Percentiles rank a stretch among this genome's conserved stretches.
These are phyloP conservation scores for Penicillium nucicola DNA, from an alignment of 495 filamentous ascomycete genomes.

Conservation along the genomic window DNA sequence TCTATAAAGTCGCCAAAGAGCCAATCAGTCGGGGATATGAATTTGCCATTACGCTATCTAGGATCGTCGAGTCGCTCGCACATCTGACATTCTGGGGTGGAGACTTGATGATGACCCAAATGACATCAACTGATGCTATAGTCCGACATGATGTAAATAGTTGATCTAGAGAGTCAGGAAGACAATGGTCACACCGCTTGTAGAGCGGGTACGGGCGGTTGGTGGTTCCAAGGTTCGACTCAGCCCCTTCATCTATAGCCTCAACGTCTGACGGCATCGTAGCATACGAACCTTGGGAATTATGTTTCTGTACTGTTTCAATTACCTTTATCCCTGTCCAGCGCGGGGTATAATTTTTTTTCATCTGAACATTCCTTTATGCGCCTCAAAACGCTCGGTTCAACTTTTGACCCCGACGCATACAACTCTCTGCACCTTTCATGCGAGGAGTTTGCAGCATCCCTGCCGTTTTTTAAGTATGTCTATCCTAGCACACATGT, in stretches of 20 bases:
- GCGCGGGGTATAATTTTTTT: slow-evolving; percentile 14
- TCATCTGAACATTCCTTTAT: slow-evolving; percentile 14
- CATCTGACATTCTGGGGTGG: slow-evolving; percentile 27
- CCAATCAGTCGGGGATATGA: slow-evolving; percentile 11
- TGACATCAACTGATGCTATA: slow-evolving; percentile 9
- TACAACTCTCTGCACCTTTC: slow-evolving; percentile 10
- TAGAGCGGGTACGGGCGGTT: slow-evolving; percentile 11
- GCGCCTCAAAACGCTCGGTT: slow-evolving; percentile 19
- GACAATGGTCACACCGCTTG: slow-evolving; percentile 16
- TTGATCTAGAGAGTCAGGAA: too few relatives aligned
- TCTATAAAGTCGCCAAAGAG: background rate
- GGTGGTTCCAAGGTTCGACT: slow-evolving; percentile 22
- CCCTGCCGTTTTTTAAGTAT: slow-evolving; percentile 12
- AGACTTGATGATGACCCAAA: background rate
- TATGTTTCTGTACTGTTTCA: background rate
- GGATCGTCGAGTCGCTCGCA: slow-evolving; percentile 25
- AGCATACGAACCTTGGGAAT: background rate
- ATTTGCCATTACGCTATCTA: slow-evolving; percentile 16
- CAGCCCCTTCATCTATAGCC: slow-evolving; percentile 15
- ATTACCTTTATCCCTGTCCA: slow-evolving; percentile 8
- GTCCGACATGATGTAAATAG: background rate
- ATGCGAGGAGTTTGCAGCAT: slow-evolving; percentile 22
- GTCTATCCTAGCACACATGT: slow-evolving; percentile 6
- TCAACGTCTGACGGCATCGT: background rate
- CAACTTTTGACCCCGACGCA: slow-evolving; percentile 19